Percentiles rank a stretch among this genome's conserved stretches.
phyloP scores from a whole-genome alignment of 129 eudicot genomes.

The Cynara cardunculus region DNA sequence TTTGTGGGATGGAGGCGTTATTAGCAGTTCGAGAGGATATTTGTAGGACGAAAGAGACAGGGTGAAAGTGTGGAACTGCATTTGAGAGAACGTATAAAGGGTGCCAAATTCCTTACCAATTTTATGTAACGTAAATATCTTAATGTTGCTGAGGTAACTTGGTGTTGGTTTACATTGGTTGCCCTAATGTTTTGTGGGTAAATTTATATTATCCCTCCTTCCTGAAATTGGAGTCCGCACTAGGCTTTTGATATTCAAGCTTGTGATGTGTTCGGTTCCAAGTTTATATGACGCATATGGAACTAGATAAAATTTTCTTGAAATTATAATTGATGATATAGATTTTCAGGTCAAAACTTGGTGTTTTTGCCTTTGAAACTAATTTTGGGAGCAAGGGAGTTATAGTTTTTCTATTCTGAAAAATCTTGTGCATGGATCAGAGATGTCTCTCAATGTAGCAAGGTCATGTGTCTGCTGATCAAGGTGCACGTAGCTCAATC shows the following conservation, averaged over 20 bases:
- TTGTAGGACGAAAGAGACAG: not conserved
- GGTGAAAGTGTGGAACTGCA: not conserved
- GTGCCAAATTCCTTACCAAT: not conserved
- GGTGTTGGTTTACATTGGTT: not conserved
- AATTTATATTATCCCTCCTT: not conserved
- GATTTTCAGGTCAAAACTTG: not conserved
- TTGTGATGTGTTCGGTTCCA: not conserved
- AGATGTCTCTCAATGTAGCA: no score
- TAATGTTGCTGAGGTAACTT: not conserved
- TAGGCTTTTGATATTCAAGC: not conserved
- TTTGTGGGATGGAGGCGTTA: not conserved
- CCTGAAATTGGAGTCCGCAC: not conserved
- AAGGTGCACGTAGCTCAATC: no score
- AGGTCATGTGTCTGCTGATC: no score
- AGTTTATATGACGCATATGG: not conserved
- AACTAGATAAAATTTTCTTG: not conserved
- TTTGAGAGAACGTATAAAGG: not conserved
- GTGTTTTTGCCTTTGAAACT: not conserved
- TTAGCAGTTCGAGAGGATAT: not conserved
- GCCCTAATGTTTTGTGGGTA: not conserved
- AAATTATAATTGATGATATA: not conserved
- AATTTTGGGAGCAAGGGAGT: no score
- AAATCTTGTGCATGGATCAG: no score
- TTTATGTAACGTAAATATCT: not conserved
- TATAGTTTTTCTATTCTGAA: no score